Base-by-base conservation (phyloP, 1,284 basidiomycete species). In the Trametes hirsuta region DNA sequence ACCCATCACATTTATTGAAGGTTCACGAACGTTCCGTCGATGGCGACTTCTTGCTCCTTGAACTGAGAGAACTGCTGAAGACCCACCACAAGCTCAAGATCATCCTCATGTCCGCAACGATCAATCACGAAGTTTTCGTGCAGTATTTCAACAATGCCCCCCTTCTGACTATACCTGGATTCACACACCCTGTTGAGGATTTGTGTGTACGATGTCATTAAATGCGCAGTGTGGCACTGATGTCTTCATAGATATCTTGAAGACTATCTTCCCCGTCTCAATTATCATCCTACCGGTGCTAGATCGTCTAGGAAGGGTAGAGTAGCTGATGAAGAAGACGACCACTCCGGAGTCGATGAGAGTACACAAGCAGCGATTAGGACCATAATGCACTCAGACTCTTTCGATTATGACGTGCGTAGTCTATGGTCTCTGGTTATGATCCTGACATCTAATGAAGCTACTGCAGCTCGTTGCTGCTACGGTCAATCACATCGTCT, bases 21-120 rank as follows among this genome's bases (percentile, higher is more conserved):
- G 93, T 94, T 35, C 95, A 97, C 71, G 94, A 97, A 76, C 85
- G 95, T 53, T 94, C 93, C 14, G 85, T 95, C 10, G 95, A 97
- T 68, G 88, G 91, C 12, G 95, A 98, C 74, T 90, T 98, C 66
- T 77, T 98, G 44, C 81, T 98, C 1, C 84, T 97, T n/a, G 89
- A 97, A 70, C 78, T 91, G 30, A 87, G 90, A 61, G 90, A 94
- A 67, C 76, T 97, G 10, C 76, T 98, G 47, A 78, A 79, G 61
- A 80, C 75, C n/a, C 91, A 95, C 68, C 77, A 79, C 40, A 83
- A 74, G 6, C 83, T 98, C 70, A 95, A 93, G 72, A 84, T 96
- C n/a, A 75, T 95, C 34, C 81, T 94, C 58, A 92, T 93, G 90
- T 90, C 88, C 53, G 94, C 94, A 1, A 96, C 94, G 0, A 95